Evolutionary conservation across 345 rosid species (phyloP).

Genomic region (Hibiscus syriacus): DNA sequence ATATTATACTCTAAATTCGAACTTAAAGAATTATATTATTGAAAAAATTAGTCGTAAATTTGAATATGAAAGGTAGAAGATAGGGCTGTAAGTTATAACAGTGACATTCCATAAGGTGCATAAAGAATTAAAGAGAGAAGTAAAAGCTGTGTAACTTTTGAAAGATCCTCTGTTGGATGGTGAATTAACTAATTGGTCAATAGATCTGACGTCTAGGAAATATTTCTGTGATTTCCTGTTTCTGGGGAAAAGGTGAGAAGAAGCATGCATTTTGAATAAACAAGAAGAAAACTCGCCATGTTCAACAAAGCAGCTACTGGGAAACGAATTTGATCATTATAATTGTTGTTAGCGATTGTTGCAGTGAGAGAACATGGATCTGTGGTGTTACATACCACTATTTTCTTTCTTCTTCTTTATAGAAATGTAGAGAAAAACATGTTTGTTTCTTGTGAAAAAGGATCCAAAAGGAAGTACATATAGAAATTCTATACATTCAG

Average conservation of each 20-base stretch:
- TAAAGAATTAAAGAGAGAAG: not conserved
- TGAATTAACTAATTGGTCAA: not conserved
- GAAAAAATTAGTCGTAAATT: too few species aligned
- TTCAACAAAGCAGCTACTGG: not conserved
- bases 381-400: not conserved
- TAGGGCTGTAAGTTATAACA: not conserved
- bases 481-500: not conserved
- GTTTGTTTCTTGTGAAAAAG: not conserved
- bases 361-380: not conserved
- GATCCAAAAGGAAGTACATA: conserved; percentile 8
- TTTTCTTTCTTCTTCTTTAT: not conserved
- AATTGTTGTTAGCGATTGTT: too few species aligned
- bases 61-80: too few species aligned
- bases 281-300: not conserved
- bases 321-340: too few species aligned
- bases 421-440: not conserved
- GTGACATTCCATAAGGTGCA: conserved; percentile 5
- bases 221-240: not conserved
- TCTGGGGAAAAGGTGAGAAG: not conserved
- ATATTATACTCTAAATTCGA: too few species aligned
- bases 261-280: too few species aligned
- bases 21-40: too few species aligned
- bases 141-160: conserved; percentile 7
- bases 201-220: not conserved
- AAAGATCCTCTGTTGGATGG: not conserved